Evolutionary conservation across 257 asterid species (phyloP).

Genomic region (Plantago major): DNA sequence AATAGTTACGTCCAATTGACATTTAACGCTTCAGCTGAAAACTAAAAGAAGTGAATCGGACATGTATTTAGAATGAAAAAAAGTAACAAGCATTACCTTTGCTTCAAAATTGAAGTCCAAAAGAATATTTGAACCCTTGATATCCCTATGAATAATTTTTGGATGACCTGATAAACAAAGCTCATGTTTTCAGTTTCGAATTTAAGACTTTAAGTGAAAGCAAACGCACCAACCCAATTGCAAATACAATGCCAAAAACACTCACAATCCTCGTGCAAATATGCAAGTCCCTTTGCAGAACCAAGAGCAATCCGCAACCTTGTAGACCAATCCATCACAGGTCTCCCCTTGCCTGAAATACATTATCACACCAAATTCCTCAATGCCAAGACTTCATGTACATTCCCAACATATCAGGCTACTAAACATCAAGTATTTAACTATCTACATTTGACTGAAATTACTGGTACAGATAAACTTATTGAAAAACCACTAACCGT

Average conservation of each 20-base stretch:
- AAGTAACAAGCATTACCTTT: slow-evolving; percentile 42
- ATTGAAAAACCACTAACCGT: slow-evolving; percentile 39
- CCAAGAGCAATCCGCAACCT: slow-evolving; percentile 52
- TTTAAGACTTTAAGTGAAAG: background rate
- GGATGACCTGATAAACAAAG: slow-evolving; percentile 67
- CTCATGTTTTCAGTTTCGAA: slow-evolving; percentile 8
- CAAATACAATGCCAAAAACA: slow-evolving; percentile 8
- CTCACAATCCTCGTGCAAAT: slow-evolving; percentile 60
- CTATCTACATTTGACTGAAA: background rate
- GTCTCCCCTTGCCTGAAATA: slow-evolving; percentile 44
- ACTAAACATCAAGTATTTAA: background rate
- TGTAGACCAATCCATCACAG: slow-evolving; percentile 48
- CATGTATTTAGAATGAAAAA: background rate
- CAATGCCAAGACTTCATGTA: background rate
- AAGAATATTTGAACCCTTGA: slow-evolving; percentile 88
- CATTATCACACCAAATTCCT: slow-evolving; percentile 3
- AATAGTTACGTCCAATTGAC: background rate
- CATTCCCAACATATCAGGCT: background rate
- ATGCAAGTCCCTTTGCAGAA: slow-evolving; percentile 62
- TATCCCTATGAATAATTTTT: slow-evolving; percentile 86
- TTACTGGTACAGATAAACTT: background rate
- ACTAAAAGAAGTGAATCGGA: background rate
- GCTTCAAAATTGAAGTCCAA: slow-evolving; percentile 81
- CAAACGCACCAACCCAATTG: background rate
- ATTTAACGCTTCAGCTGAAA: background rate